Evolutionary conservation across 805 yeast species (phyloP).

Genomic region (Cyberlindnera sargentensis): DNA sequence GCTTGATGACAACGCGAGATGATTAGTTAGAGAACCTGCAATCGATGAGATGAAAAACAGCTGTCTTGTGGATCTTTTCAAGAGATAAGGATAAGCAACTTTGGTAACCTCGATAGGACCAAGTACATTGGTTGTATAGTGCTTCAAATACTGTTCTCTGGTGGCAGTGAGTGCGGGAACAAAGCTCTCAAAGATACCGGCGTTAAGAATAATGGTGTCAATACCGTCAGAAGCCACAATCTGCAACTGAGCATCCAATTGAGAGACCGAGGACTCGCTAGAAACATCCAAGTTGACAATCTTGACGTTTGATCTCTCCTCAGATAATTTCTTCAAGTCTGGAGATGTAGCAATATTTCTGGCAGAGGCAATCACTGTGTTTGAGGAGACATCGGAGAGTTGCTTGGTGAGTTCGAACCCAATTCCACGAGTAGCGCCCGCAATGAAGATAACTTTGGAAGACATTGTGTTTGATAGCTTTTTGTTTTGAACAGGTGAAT

Average conservation of each 20-base stretch:
- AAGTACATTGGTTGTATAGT: constrained; percentile 1
- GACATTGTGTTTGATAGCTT: no score
- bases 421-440: constrained; percentile 8
- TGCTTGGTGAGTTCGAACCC: constrained; percentile 2
- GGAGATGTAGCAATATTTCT: neutral
- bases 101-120: constrained; percentile 2
- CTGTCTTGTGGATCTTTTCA: constrained; percentile 15
- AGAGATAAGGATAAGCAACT: constrained; percentile 11
- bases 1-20: constrained; percentile 9
- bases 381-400: neutral
- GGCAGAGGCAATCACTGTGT: constrained; percentile 2
- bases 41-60: constrained; percentile 24
- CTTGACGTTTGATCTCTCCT: neutral
- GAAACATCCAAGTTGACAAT: constrained; percentile 5
- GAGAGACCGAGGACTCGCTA: constrained; percentile 2
- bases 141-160: neutral
- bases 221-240: no score
- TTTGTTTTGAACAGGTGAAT: no score
- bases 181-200: constrained; percentile 1
- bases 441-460: neutral
- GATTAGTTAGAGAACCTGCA: constrained; percentile 21
- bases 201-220: constrained; percentile 4
- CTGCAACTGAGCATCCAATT: neutral
- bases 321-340: constrained; percentile 1
- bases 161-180: neutral